Evolutionary conservation across 2,329 filamentous ascomycete species (phyloP).

Genomic region (Fonsecaea nubica): DNA sequence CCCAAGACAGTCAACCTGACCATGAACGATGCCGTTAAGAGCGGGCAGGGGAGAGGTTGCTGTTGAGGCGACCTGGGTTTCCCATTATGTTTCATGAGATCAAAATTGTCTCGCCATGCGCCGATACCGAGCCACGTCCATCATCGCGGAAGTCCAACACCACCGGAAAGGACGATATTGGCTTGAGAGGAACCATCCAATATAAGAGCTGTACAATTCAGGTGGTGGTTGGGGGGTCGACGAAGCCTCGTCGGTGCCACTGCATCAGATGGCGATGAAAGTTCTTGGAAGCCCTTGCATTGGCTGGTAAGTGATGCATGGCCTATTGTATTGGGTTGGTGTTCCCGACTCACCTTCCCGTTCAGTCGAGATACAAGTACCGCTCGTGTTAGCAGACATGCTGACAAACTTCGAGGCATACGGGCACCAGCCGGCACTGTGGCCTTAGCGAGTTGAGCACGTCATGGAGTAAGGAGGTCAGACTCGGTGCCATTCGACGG

Average conservation of each 20-base stretch:
- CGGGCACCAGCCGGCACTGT: background rate
- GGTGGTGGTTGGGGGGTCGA: background rate
- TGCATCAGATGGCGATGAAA: background rate
- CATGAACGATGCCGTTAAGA: conserved; percentile 56
- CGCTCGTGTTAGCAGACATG: background rate
- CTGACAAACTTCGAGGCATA: background rate
- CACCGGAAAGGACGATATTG: background rate
- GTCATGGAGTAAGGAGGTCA: background rate
- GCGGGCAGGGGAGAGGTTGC: conserved; percentile 46
- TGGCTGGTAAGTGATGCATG: background rate
- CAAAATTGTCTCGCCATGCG: background rate
- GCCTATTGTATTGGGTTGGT: background rate
- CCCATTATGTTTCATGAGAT: background rate
- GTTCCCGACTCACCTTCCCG: background rate
- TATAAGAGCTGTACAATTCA: background rate
- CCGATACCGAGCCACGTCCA: background rate
- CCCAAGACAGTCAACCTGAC: conserved; percentile 54
- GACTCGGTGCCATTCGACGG: background rate
- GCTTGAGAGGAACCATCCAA: background rate
- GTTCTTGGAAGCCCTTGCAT: background rate
- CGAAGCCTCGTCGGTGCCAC: background rate
- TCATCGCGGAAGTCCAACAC: background rate
- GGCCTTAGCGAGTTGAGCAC: background rate
- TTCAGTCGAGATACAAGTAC: background rate
- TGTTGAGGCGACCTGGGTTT: conserved; percentile 27